Evolutionary conservation across 2,329 filamentous ascomycete species (phyloP).

Genomic region (Sclerotinia nivalis): DNA sequence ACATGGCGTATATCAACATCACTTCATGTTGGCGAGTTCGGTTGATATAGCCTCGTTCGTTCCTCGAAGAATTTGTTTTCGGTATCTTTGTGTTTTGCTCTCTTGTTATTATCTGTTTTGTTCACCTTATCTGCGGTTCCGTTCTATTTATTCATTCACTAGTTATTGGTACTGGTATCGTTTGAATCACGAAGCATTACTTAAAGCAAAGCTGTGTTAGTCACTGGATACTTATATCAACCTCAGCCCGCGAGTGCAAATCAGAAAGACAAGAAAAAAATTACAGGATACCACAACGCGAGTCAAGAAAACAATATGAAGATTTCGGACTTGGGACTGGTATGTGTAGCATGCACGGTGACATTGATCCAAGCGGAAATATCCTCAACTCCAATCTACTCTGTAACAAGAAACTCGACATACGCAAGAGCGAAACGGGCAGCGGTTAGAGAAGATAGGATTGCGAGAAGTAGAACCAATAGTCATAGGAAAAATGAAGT

Average conservation of each 20-base stretch:
- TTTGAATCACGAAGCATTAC: not conserved
- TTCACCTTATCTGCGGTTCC: too few relatives aligned
- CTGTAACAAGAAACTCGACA: conserved; percentile 17
- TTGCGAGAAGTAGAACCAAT: conserved; percentile 12
- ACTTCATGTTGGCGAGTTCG: not conserved
- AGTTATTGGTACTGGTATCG: not conserved
- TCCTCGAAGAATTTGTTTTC: not conserved
- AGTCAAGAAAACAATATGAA: not conserved
- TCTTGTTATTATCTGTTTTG: not conserved
- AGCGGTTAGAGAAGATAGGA: conserved; percentile 1
- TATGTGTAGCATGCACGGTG: conserved; percentile 12
- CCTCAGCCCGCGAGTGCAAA: not conserved
- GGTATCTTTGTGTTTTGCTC: not conserved
- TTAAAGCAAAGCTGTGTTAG: not conserved
- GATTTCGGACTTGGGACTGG: conserved; percentile 2
- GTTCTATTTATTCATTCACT: not conserved
- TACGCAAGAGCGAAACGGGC: conserved; percentile 8
- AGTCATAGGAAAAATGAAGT: conserved; percentile 10
- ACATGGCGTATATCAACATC: not conserved
- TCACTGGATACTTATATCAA: not conserved
- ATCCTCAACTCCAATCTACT: conserved; percentile 15
- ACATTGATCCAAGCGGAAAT: conserved; percentile 10
- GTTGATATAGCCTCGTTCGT: not conserved
- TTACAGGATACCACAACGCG: not conserved
- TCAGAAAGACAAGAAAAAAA: not conserved